Evolutionary conservation across 1,284 basidiomycete genomes (phyloP), one percentile per base, ranked within the genome.

Genomic region (Lentinula novae-zelandiae): DNA sequence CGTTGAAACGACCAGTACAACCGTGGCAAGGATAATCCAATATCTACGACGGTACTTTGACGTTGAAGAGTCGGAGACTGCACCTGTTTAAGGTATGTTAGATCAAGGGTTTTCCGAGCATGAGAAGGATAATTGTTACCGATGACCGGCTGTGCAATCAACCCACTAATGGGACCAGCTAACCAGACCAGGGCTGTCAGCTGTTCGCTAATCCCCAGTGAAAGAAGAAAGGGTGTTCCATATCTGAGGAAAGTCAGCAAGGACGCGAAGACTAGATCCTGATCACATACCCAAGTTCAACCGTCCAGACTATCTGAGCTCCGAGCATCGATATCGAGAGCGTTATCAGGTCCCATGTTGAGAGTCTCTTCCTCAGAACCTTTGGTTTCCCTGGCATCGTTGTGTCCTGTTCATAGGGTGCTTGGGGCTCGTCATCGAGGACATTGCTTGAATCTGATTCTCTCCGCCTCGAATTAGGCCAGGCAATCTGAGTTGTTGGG

Each of bases 171-270:
- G 8, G 95, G 95, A 5, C 96, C 97, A 34, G 96, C 96, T 50
- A 99, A 83, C 96, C 96, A 99, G 34, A 99, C 96, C 13, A 98
- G 81, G 60, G 93, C 92, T 4, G 97, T 98, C 33, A 94, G 79
- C 69, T 94, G 87, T 71, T 96, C 95, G 1, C 93, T 90, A 34
- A 98, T 81, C 8, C 96, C 96, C 10, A 99, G 86, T 13, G 82
- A 84, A 10, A 97, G 82, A 49, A 98, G 79, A 73, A 97, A 98
- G 0, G 96, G 96, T 1, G 95, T 98, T 36, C 95, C 95, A 70
- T 96, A 96, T 69, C 93, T 95, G 62, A 66, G 63, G n/a, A 62
- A 38, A 39, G 13, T 34, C 20, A 53, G 31, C 22, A 58, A 44
- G 57, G 62, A 60, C 67, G 58, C 57, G 31, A 15, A 42, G 39